A percentile compares a stretch with the other conserved stretches of the same genome.
These are phyloP conservation scores for Skeletonema potamos DNA, from an alignment of 108 stramenopile genomes.

Conservation along the genomic window DNA sequence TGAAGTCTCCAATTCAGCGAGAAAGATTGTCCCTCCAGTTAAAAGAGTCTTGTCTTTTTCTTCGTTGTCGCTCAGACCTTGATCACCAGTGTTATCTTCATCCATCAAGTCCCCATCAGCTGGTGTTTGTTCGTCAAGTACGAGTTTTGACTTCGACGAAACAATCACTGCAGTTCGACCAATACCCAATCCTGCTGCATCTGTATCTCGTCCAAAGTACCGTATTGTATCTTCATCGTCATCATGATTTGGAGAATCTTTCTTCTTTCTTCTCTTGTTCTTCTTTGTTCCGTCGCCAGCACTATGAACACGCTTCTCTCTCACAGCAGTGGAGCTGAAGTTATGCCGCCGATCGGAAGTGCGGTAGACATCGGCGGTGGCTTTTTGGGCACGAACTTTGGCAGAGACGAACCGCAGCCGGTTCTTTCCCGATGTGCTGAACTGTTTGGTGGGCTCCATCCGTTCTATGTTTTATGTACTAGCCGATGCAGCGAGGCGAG, in stretches of 20 bases:
- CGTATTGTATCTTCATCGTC: conserved; percentile 6
- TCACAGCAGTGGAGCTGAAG: conserved; percentile 59
- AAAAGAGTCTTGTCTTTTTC: conserved; percentile 30
- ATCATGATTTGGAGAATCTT: background rate
- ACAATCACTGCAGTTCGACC: conserved; percentile 48
- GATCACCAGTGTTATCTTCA: conserved; percentile 18
- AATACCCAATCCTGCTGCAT: conserved; percentile 36
- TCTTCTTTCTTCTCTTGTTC: conserved; percentile 28
- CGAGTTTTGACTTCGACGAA: conserved; percentile 10
- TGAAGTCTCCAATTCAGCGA: conserved; percentile 74
- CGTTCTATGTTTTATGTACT: background rate
- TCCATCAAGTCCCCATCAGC: background rate
- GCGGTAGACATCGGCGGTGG: conserved; percentile 86
- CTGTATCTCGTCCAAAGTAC: conserved; percentile 45
- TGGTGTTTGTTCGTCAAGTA: conserved; percentile 3
- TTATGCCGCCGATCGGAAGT: conserved; percentile 61
- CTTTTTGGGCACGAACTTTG: conserved; percentile 67
- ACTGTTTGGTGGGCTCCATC: conserved; percentile 65
- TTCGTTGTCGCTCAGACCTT: conserved; percentile 21
- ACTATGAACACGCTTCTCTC: conserved; percentile 79
- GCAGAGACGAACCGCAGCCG: conserved; percentile 70
- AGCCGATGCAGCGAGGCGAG: background rate
- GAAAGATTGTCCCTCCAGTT: conserved; percentile 58
- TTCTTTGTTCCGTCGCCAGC: conserved; percentile 13
- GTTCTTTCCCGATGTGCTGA: conserved; percentile 69